A percentile compares a stretch with the other conserved stretches of the same genome.
Conservation (phyloP, 176 grass and related monocot genomes). For the Bonia amplexicaulis region DNA sequence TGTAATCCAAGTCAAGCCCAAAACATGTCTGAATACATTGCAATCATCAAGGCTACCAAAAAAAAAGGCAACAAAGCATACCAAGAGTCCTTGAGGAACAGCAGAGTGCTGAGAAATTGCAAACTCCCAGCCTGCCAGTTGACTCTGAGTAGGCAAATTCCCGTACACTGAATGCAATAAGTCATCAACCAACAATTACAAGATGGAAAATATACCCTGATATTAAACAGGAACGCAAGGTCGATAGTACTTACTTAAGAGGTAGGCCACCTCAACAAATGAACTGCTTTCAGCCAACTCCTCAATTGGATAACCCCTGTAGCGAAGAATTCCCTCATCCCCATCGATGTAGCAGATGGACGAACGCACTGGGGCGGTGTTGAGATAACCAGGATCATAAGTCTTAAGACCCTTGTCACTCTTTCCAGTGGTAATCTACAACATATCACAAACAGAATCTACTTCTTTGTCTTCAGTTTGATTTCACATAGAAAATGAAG, state of each 20-base stretch:
- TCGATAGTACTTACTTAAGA: conserved; percentile 61
- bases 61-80: conserved; percentile 28
- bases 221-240: background rate
- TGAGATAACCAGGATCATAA: conserved; percentile 95
- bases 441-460: background rate
- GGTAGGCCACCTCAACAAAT: conserved; percentile 85
- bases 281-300: conserved; percentile 88
- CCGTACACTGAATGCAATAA: conserved; percentile 58
- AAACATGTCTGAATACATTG: background rate
- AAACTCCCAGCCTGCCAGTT: conserved; percentile 82
- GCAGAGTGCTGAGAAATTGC: conserved; percentile 91
- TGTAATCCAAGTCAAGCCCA: background rate
- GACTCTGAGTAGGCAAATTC: conserved; percentile 72
- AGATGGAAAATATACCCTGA: background rate
- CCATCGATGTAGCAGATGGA: conserved; percentile 93
- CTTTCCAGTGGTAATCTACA: conserved; percentile 74
- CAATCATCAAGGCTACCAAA: background rate
- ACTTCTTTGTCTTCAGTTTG: background rate
- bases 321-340: conserved; percentile 96
- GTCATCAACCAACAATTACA: background rate
- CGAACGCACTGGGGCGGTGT: conserved; percentile 80
- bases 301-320: conserved; percentile 96
- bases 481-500: background rate
- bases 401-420: conserved; percentile 89
- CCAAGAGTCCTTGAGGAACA: conserved; percentile 89